Evolutionary conservation across 1,284 basidiomycete species (phyloP).

Genomic region (Cryptococcus depauperatus): DNA sequence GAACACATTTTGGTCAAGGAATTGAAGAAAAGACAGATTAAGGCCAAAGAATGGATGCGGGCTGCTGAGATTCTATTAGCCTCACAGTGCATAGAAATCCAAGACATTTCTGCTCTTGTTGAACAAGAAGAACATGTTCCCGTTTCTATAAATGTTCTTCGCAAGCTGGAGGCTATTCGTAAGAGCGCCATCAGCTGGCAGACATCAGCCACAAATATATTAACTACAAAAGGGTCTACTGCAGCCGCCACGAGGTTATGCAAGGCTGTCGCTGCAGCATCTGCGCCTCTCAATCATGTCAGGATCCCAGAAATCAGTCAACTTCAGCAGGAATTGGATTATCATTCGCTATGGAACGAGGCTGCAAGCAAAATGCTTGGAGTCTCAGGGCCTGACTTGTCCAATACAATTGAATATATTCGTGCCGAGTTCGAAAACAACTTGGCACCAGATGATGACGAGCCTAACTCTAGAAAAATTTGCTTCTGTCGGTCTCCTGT

Average conservation of each 20-base stretch:
- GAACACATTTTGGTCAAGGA: constrained; percentile 28
- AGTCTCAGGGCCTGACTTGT: constrained; percentile 14
- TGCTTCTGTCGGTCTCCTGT: constrained; percentile 32
- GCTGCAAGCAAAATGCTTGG: constrained; percentile 16
- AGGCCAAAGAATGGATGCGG: constrained; percentile 24
- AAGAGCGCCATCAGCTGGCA: constrained; percentile 35
- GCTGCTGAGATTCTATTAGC: constrained; percentile 18
- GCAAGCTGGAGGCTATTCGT: constrained; percentile 29
- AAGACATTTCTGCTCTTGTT: constrained; percentile 21
- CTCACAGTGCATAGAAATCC: constrained; percentile 19
- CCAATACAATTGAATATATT: constrained; percentile 21
- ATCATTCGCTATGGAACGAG: constrained; percentile 23
- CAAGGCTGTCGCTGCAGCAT: constrained; percentile 24
- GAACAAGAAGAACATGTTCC: constrained; percentile 27
- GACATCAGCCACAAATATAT: constrained; percentile 17
- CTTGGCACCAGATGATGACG: constrained; percentile 26
- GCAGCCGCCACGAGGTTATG: constrained; percentile 26
- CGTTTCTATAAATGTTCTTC: constrained; percentile 24
- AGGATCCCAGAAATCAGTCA: constrained; percentile 30
- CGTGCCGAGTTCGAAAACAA: constrained; percentile 21
- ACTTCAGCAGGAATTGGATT: constrained; percentile 32
- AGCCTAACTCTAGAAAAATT: constrained; percentile 16
- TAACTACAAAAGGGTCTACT: constrained; percentile 18
- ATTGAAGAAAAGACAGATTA: constrained; percentile 21
- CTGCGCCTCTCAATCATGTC: constrained; percentile 21